These are phyloP conservation scores for Ganoderma lucidum DNA, from an alignment of 1,284 basidiomycete species.

Conservation along the genomic window DNA sequence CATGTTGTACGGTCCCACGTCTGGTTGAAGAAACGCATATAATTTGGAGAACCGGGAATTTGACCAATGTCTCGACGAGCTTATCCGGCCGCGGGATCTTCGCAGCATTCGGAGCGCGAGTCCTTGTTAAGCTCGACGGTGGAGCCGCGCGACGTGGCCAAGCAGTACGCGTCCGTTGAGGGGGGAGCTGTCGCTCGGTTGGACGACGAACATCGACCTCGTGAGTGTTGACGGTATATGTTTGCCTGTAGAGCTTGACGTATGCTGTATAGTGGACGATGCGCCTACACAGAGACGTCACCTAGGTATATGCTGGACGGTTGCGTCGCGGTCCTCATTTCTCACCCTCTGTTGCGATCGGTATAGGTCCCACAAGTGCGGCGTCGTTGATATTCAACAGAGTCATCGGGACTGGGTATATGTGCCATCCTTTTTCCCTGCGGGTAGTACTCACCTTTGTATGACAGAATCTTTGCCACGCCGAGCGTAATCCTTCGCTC, in stretches of 20 bases:
- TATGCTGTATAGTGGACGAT: constrained; percentile 15
- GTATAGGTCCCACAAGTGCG: constrained; percentile 61
- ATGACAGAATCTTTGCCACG: constrained; percentile 75
- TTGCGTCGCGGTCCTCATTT: neutral
- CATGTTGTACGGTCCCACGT: neutral
- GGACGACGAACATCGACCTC: constrained; percentile 9
- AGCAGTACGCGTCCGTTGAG: constrained; percentile 29
- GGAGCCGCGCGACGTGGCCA: neutral
- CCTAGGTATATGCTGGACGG: constrained; percentile 28
- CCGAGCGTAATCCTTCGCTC: constrained; percentile 72
- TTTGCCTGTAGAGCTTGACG: neutral
- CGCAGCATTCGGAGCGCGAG: constrained; percentile 22
- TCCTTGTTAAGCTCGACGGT: constrained; percentile 14
- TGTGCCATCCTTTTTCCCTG: constrained; percentile 14
- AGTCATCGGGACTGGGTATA: constrained; percentile 78
- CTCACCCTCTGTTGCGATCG: neutral
- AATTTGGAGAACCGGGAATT: neutral
- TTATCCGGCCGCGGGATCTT: constrained; percentile 8
- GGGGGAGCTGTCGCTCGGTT: constrained; percentile 8
- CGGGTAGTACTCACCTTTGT: neutral
- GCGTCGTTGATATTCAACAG: constrained; percentile 80
- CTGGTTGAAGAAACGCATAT: neutral
- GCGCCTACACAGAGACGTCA: constrained; percentile 31
- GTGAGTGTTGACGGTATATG: neutral
- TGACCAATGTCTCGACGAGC: constrained; percentile 9